Conservation (phyloP, 352 stramenopile genomes). For the Pythium inflatum region DNA sequence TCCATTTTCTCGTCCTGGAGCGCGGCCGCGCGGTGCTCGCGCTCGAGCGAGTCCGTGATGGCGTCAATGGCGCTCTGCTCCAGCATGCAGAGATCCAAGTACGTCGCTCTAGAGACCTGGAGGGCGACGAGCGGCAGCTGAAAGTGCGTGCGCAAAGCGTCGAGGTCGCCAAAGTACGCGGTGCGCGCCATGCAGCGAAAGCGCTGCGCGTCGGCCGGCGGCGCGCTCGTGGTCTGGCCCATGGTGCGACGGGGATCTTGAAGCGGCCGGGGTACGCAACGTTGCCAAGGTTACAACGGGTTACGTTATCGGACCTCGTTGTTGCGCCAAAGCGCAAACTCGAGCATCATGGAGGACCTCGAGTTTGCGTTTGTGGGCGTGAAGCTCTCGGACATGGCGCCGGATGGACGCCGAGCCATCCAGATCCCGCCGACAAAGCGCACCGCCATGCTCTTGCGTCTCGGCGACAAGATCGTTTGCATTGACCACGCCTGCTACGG, state of each 20-base stretch:
- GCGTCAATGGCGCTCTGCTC: slow-evolving; percentile 59
- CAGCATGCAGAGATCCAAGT: slow-evolving; percentile 74
- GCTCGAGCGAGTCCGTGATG: slow-evolving; percentile 64
- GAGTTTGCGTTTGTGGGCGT: slow-evolving; percentile 74
- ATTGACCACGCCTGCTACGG: slow-evolving; percentile 89
- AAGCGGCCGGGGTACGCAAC: slow-evolving; percentile 9
- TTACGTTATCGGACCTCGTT: too few species aligned
- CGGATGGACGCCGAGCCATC: slow-evolving; percentile 55
- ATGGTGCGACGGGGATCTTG: slow-evolving; percentile 23
- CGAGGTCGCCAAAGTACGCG: slow-evolving; percentile 57
- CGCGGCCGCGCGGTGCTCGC: slow-evolving; percentile 45
- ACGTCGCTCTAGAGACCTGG: slow-evolving; percentile 77
- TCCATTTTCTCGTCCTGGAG: slow-evolving; percentile 81
- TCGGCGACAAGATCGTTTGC: slow-evolving; percentile 71
- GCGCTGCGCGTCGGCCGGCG: slow-evolving; percentile 47
- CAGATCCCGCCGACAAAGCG: slow-evolving; percentile 64
- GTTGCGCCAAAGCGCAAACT: too few species aligned
- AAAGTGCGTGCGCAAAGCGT: slow-evolving; percentile 47
- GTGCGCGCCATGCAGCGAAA: slow-evolving; percentile 55
- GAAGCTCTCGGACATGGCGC: slow-evolving; percentile 62
- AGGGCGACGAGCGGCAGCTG: slow-evolving; percentile 48
- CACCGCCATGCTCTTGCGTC: slow-evolving; percentile 71
- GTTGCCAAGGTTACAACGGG: too few species aligned
- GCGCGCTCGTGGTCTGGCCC: slow-evolving; percentile 67
- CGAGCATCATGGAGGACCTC: slow-evolving; percentile 45